These are phyloP conservation scores for Podaxis sp. DNA, from an alignment of 768 basidiomycete genomes.

Conservation along the genomic window DNA sequence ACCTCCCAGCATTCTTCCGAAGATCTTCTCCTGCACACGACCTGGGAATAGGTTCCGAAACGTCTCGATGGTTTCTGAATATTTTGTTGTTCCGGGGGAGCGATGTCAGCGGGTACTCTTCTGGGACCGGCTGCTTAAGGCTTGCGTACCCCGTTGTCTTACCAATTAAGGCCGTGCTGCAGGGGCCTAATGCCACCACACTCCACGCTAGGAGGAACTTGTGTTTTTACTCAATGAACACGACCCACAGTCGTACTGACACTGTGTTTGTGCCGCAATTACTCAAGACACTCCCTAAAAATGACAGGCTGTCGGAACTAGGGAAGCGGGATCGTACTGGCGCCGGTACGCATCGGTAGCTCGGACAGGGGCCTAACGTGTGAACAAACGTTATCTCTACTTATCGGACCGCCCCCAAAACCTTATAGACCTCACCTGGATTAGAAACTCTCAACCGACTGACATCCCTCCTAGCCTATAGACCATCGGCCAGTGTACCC, in stretches of 20 bases:
- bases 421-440: not conserved
- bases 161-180: too few species aligned
- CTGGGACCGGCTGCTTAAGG: too few species aligned
- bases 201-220: too few species aligned
- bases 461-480: not conserved
- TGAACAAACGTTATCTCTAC: slow-evolving; percentile 1
- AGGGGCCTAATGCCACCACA: too few species aligned
- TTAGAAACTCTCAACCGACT: slow-evolving; percentile 10
- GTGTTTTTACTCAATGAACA: too few species aligned
- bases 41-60: too few species aligned
- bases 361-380: not conserved
- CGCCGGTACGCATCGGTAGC: not conserved
- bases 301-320: not conserved
- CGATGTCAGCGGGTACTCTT: too few species aligned
- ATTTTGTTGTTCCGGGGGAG: too few species aligned
- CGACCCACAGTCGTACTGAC: too few species aligned
- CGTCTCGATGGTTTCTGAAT: too few species aligned
- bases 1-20: not conserved
- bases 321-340: not conserved
- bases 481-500: not conserved
- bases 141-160: too few species aligned
- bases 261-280: not conserved
- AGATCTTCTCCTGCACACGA: too few species aligned
- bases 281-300: not conserved
- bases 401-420: not conserved